Evolutionary conservation across 2,329 filamentous ascomycete species (phyloP).

Genomic region (Chaetothyriales sp.): DNA sequence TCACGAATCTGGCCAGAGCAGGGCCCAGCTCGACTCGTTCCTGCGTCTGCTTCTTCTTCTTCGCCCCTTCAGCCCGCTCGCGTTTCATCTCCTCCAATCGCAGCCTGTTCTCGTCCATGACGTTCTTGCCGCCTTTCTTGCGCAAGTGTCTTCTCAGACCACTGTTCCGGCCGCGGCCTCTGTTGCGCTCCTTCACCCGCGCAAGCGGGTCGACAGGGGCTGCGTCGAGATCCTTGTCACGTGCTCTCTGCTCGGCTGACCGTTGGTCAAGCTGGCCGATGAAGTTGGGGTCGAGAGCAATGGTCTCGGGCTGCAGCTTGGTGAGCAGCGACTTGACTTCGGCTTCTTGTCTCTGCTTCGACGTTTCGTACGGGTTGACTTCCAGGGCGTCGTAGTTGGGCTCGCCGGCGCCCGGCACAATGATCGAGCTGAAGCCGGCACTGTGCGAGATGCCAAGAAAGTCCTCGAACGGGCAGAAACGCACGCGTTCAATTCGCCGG

Average conservation of each 20-base stretch:
- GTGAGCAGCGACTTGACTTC: conserved; percentile 85
- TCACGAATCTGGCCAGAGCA: conserved; percentile 68
- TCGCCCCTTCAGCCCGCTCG: conserved; percentile 48
- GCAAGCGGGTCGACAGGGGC: conserved; percentile 47
- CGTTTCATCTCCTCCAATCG: conserved; percentile 71
- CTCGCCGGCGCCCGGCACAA: conserved; percentile 90
- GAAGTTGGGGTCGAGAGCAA: conserved; percentile 82
- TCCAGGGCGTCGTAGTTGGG: conserved; percentile 92
- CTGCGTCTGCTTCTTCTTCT: conserved; percentile 51
- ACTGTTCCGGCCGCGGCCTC: conserved; percentile 78
- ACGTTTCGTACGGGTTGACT: conserved; percentile 86
- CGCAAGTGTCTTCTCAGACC: conserved; percentile 75
- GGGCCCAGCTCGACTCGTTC: conserved; percentile 69
- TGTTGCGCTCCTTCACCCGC: conserved; percentile 47
- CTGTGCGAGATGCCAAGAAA: conserved; percentile 74
- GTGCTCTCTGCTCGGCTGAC: conserved; percentile 61
- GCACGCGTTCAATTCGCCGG: conserved; percentile 61
- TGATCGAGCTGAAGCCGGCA: conserved; percentile 73
- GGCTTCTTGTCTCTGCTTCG: conserved; percentile 79
- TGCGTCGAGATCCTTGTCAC: conserved; percentile 67
- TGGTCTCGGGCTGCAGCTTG: conserved; percentile 95
- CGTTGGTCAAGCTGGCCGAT: conserved; percentile 76
- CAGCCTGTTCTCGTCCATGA: conserved; percentile 89
- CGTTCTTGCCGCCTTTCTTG: conserved; percentile 84
- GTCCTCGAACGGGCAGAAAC: conserved; percentile 94